Conservation (phyloP, 345 rosid genomes). For the Syzygium aromaticum region DNA sequence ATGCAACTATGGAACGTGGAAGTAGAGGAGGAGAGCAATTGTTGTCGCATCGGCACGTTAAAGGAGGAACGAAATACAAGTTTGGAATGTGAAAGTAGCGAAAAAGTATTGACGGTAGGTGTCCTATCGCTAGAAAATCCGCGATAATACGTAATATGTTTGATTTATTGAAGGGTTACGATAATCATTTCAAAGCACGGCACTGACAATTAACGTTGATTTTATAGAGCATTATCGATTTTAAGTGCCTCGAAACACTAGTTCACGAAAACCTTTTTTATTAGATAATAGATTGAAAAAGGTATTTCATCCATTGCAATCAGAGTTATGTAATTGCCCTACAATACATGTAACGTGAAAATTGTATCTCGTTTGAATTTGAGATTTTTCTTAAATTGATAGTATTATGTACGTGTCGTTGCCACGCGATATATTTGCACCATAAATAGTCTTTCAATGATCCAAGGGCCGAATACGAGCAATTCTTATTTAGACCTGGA, state of each 20-base stretch:
- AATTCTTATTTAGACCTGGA: not conserved
- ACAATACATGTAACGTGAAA: not conserved
- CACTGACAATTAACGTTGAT: not conserved
- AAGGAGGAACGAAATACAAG: not conserved
- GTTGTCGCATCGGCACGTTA: not conserved
- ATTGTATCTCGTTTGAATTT: not conserved
- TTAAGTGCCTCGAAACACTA: not conserved
- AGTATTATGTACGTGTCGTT: not conserved
- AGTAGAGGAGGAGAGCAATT: not conserved
- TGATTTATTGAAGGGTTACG: not conserved
- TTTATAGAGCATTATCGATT: not conserved
- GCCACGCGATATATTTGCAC: not conserved
- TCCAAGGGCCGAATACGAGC: not conserved
- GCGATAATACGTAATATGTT: not conserved
- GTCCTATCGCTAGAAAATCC: not conserved
- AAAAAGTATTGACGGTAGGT: not conserved
- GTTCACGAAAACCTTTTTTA: not conserved
- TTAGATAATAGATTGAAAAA: not conserved
- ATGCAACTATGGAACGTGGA: not conserved
- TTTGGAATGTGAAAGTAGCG: not conserved
- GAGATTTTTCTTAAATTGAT: not conserved
- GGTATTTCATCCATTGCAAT: not conserved
- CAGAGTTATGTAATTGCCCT: not conserved
- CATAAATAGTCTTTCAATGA: not conserved
- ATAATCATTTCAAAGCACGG: not conserved